A percentile compares a stretch with the other conserved stretches of the same genome.
phyloP scores from a whole-genome alignment of 192 early-diverging fungal species.

The Oehlia diaphana region DNA sequence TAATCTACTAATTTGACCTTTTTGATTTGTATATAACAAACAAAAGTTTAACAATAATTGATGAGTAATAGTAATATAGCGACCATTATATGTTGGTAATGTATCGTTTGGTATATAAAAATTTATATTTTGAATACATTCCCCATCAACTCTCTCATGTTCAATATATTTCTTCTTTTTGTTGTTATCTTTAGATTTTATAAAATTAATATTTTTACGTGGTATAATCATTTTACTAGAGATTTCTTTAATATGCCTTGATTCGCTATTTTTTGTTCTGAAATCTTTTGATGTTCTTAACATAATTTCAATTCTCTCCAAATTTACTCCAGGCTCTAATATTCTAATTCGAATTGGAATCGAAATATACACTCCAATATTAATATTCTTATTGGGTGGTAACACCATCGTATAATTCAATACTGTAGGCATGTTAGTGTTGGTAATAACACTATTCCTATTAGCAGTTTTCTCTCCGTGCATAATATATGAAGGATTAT shows the following conservation, averaged over 20 bases:
- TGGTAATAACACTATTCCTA: neutral
- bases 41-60: constrained; percentile 13
- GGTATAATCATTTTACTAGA: constrained; percentile 7
- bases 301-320: constrained; percentile 17
- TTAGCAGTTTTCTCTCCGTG: neutral
- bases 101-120: constrained; percentile 14
- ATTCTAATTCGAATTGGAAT: constrained; percentile 25
- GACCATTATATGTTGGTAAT: constrained; percentile 23
- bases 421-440: neutral
- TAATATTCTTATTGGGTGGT: constrained; percentile 25
- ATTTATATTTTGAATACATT: constrained; percentile 23
- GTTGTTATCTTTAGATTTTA: neutral
- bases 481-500: neutral
- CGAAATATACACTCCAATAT: constrained; percentile 23
- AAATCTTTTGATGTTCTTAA: constrained; percentile 18
- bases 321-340: constrained; percentile 8
- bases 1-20: neutral
- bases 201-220: constrained; percentile 11
- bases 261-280: constrained; percentile 17
- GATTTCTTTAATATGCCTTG: neutral
- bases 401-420: constrained; percentile 22
- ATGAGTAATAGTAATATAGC: constrained; percentile 11
- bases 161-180: neutral
- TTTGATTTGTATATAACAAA: neutral
- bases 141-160: neutral